Base-by-base conservation (phyloP, 2,329 filamentous ascomycete species). In the Ophiostoma quercus region DNA sequence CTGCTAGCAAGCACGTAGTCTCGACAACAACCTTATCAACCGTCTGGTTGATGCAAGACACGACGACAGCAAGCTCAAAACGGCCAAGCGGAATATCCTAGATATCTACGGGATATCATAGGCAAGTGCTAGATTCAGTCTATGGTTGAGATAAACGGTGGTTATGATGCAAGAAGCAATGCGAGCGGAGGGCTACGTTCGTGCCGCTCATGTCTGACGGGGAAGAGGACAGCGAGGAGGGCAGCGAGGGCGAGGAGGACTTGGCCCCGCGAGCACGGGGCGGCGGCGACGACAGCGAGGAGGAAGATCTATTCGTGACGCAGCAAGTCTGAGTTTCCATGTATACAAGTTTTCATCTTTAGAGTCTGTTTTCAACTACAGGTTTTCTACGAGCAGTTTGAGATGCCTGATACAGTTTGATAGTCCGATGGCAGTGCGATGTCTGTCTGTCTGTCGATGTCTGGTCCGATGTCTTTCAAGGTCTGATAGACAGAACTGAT, bases 121-220 rank as follows among this genome's bases (percentile, higher is more conserved):
- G 25, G 25, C 25, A 29, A 29, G 25, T 29, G 25, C 25, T 29
- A 29, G 25, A 29, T 98, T 77, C 95, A 99, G 77, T 97, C 98
- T 76, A 95, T 99, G 90, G 90, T 99, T 19, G 92, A 97, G 77
- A 84, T 94, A 57, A 92, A 95, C 72, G 47, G 66, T 6, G 32
- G 14, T 4, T 68, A 65, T 8, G 51, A 14, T 19, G 67, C 67
- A 29, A 29, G 25, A 29, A 29, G 25, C 25, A 29, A 29, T 29
- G 25, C 25, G 25, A 29, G 25, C 1, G 51, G 62, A 0, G 68
- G 94, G 79, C 84, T 95, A 84, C 90, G 25, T 92, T 95, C 76
- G 89, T 96, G 70, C 92, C 92, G 19, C 89, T 89, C 70, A 82
- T 88, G 69, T 83, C 84, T 85, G 90, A 88, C 37, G 83, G 85